These are phyloP conservation scores for Iberis pinnata DNA, from an alignment of 345 rosid species.

Conservation along the genomic window DNA sequence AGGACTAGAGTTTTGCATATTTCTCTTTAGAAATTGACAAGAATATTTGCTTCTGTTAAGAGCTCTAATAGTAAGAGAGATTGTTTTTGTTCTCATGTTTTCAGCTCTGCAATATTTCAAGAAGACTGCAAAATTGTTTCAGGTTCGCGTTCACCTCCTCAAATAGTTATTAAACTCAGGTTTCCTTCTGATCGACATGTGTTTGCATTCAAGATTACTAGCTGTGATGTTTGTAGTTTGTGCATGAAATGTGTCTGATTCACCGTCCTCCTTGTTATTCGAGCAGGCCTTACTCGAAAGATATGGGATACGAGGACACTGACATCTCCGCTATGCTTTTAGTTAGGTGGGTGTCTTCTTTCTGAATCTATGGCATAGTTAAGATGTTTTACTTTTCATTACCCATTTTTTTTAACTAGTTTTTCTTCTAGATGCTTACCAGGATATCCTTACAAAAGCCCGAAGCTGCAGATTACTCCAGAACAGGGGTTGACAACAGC, in stretches of 20 bases:
- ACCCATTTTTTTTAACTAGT: not conserved
- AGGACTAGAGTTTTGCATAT: not conserved
- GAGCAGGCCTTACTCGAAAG: conserved; percentile 89
- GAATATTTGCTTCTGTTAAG: not conserved
- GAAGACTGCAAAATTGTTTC: conserved; percentile 74
- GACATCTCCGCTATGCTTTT: conserved; percentile 73
- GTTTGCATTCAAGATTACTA: conserved; percentile 18
- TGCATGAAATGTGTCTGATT: conserved; percentile 21
- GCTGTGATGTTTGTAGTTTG: conserved; percentile 8
- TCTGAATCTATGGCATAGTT: conserved; percentile 10
- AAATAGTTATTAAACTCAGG: conserved; percentile 74
- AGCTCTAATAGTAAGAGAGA: not conserved
- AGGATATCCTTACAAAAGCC: conserved; percentile 92
- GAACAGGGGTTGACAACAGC: conserved; percentile 67
- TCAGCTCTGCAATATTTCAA: conserved; percentile 77
- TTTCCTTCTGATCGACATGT: conserved; percentile 22
- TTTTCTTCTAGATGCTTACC: conserved; percentile 66
- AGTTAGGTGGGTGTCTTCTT: conserved; percentile 48
- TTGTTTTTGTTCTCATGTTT: conserved; percentile 11
- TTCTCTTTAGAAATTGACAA: not conserved
- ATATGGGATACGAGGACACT: conserved; percentile 78
- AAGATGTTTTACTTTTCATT: conserved; percentile 3
- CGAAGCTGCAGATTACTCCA: conserved; percentile 70
- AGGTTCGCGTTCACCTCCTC: conserved; percentile 44
- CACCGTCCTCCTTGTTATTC: conserved; percentile 21